Evolutionary conservation across 139 green algal species (phyloP).

Genomic region (Chlorella sorokiniana): DNA sequence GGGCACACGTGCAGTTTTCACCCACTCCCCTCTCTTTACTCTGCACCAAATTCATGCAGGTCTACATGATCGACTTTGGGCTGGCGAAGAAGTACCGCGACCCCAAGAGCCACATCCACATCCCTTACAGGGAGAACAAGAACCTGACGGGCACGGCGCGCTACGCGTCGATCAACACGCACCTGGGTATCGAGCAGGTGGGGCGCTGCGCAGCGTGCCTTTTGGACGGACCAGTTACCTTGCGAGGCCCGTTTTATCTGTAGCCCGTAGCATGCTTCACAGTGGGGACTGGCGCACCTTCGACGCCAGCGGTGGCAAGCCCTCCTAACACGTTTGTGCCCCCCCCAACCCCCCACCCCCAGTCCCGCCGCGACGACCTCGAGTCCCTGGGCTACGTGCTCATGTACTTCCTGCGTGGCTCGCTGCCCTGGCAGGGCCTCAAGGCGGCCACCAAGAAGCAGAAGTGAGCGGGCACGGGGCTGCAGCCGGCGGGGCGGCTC

Average conservation of each 20-base stretch:
- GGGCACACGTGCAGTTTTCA: no score
- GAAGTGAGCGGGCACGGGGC: slow-evolving; percentile 62
- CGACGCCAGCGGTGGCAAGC: no score
- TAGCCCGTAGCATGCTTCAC: neutral
- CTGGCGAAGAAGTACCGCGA: slow-evolving; percentile 99
- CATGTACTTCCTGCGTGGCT: slow-evolving; percentile 98
- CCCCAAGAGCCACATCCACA: slow-evolving; percentile 98
- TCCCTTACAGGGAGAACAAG: slow-evolving; percentile 99
- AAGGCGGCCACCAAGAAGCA: slow-evolving; percentile 99
- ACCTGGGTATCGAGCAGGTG: slow-evolving; percentile 99
- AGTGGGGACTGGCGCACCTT: neutral
- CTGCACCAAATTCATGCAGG: no score
- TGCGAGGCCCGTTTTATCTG: neutral
- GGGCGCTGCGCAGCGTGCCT: slow-evolving; percentile 43
- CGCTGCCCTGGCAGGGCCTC: slow-evolving; percentile 95
- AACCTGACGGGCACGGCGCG: slow-evolving; percentile 99
- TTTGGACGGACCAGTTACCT: neutral
- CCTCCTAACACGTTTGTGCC: no score
- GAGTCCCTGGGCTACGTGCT: slow-evolving; percentile 97
- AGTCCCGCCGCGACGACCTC: slow-evolving; percentile 94
- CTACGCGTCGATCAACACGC: slow-evolving; percentile 99
- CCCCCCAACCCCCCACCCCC: slow-evolving; percentile 14
- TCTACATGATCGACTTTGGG: slow-evolving; percentile 99
- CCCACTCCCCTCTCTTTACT: no score
- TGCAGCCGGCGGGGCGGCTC: neutral